Evolutionary conservation across 768 basidiomycete species (phyloP).

Genomic region (Tulasnella sp.): DNA sequence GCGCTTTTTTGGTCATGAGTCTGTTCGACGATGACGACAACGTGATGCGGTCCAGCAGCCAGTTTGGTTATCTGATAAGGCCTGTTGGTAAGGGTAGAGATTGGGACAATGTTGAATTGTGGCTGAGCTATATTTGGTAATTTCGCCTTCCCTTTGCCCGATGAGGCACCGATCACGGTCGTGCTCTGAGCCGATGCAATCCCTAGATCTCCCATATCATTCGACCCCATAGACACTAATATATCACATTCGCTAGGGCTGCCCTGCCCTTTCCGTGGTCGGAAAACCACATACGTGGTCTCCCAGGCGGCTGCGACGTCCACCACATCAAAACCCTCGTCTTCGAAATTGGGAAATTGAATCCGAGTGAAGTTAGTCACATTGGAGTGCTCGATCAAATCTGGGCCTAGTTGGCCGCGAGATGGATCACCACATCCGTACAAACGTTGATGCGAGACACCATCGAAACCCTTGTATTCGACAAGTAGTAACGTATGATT

Average conservation of each 20-base stretch:
- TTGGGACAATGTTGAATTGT: slow-evolving; percentile 28
- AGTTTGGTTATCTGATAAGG: slow-evolving; percentile 32
- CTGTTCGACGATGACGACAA: slow-evolving; percentile 36
- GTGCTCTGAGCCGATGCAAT: slow-evolving; percentile 26
- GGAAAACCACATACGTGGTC: slow-evolving; percentile 60
- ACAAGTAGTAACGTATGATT: slow-evolving; percentile 68
- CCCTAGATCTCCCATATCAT: slow-evolving; percentile 78
- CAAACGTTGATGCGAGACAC: slow-evolving; percentile 28
- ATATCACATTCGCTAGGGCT: slow-evolving; percentile 18
- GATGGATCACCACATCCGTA: slow-evolving; percentile 68
- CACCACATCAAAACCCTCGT: slow-evolving; percentile 32
- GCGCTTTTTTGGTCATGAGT: slow-evolving; percentile 19
- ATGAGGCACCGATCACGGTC: background rate
- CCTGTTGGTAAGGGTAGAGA: background rate
- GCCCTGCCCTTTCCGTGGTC: slow-evolving; percentile 25
- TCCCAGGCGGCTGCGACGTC: slow-evolving; percentile 67
- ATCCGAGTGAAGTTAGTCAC: slow-evolving; percentile 9
- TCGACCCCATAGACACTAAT: slow-evolving; percentile 65
- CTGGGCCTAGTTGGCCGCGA: slow-evolving; percentile 57
- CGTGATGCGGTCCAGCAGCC: slow-evolving; percentile 59
- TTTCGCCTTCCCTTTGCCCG: slow-evolving; percentile 6
- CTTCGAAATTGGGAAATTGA: slow-evolving; percentile 1
- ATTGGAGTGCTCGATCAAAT: slow-evolving; percentile 21
- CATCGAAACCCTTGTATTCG: slow-evolving; percentile 22
- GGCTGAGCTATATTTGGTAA: slow-evolving; percentile 21